Evolutionary conservation across 805 yeast species (phyloP).

Genomic region (Ogataea haglerorum): DNA sequence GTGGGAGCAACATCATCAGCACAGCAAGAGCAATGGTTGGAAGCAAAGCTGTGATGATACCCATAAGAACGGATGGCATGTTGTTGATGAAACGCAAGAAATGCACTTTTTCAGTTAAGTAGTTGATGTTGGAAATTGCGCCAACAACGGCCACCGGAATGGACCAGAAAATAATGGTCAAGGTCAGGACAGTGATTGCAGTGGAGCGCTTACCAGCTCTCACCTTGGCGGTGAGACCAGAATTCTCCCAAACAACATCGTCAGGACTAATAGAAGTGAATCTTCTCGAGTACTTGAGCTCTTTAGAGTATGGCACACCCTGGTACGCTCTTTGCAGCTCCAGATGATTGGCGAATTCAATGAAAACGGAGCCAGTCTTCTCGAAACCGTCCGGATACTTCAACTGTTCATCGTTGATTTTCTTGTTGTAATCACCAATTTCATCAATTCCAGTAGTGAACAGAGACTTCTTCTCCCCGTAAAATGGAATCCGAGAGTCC

Average conservation of each 20-base stretch:
- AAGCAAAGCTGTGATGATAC: constrained; percentile 81
- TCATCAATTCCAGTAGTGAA: constrained; percentile 67
- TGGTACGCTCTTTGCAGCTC: constrained; percentile 90
- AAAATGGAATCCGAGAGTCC: constrained; percentile 58
- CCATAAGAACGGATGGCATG: constrained; percentile 67
- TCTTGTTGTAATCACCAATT: constrained; percentile 64
- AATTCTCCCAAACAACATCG: constrained; percentile 81
- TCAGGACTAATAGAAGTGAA: constrained; percentile 70
- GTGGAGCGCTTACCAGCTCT: constrained; percentile 54
- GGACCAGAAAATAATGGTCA: constrained; percentile 85
- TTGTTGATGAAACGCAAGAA: constrained; percentile 75
- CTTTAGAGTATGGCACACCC: constrained; percentile 56
- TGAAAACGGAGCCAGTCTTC: constrained; percentile 65
- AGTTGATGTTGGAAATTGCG: constrained; percentile 81
- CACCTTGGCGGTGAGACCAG: constrained; percentile 52
- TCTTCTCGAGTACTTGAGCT: constrained; percentile 44
- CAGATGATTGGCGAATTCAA: constrained; percentile 78
- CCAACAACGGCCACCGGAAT: constrained; percentile 98
- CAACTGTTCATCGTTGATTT: constrained; percentile 58
- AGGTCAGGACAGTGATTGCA: constrained; percentile 62
- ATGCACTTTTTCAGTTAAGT: constrained; percentile 63
- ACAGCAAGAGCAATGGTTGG: constrained; percentile 80
- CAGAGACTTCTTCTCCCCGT: constrained; percentile 84
- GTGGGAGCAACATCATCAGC: constrained; percentile 84
- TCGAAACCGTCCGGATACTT: constrained; percentile 46